A percentile compares a stretch with the other conserved stretches of the same genome.
Conservation (phyloP, 306 rosid genomes). For the Cicer arietinum region DNA sequence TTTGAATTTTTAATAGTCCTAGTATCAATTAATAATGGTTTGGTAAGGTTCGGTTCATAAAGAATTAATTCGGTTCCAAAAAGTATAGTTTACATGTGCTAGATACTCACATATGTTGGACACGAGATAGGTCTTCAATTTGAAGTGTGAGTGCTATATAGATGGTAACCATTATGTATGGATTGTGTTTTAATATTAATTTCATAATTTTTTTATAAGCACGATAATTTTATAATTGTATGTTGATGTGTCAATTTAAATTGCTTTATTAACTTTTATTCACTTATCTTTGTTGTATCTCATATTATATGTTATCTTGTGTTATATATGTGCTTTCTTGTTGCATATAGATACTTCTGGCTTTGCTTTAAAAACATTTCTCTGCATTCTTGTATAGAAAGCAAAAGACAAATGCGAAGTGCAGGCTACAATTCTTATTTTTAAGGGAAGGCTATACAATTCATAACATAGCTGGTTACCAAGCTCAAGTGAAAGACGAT, state of each 20-base stretch:
- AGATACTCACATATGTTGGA: too few relatives aligned
- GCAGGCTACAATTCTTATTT: neutral
- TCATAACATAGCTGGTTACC: neutral
- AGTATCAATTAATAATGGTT: too few relatives aligned
- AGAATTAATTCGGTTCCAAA: too few relatives aligned
- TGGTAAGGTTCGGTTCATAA: too few relatives aligned
- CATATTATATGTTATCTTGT: neutral
- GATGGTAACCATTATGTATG: neutral
- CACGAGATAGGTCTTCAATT: too few relatives aligned
- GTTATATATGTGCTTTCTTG: neutral
- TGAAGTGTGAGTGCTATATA: too few relatives aligned
- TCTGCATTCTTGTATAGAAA: neutral
- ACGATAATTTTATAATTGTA: neutral
- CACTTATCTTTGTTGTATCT: neutral
- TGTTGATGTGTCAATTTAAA: neutral
- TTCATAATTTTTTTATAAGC: too few relatives aligned
- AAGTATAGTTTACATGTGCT: too few relatives aligned
- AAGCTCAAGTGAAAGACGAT: neutral
- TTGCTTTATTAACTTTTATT: neutral
- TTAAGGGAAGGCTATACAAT: neutral
- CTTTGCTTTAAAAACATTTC: neutral
- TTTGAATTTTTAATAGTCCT: too few relatives aligned
- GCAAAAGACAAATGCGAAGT: neutral
- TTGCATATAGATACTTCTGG: neutral
- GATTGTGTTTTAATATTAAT: neutral